Percentiles rank a stretch among this genome's conserved stretches.
phyloP scores from a whole-genome alignment of 1,139 yeast genomes.

The Scheffersomyces insectosa region DNA sequence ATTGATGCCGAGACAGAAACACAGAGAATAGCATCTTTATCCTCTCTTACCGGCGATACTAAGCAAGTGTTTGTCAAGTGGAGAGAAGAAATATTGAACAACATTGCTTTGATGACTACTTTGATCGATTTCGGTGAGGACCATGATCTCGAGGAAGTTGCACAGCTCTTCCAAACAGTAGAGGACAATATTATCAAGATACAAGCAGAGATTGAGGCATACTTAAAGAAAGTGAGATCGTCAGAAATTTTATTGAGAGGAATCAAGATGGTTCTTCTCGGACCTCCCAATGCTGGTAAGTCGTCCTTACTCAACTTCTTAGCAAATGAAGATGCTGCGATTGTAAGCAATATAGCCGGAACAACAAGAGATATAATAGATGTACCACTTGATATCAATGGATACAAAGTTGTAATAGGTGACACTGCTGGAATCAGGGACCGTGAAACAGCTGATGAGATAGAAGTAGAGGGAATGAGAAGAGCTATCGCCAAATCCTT shows the following conservation, averaged over 20 bases:
- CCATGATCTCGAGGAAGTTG: slow-evolving; percentile 71
- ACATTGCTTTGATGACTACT: slow-evolving; percentile 79
- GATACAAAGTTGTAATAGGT: slow-evolving; percentile 79
- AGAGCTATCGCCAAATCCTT: slow-evolving; percentile 64
- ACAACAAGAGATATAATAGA: slow-evolving; percentile 91
- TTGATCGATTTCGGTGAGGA: slow-evolving; percentile 96
- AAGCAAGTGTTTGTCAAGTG: slow-evolving; percentile 57
- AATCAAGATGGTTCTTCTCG: slow-evolving; percentile 69
- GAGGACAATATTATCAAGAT: slow-evolving; percentile 41
- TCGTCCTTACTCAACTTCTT: slow-evolving; percentile 77
- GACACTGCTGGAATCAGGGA: slow-evolving; percentile 93
- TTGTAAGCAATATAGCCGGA: slow-evolving; percentile 90
- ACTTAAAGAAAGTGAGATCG: slow-evolving; percentile 52
- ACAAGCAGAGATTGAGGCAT: slow-evolving; percentile 45
- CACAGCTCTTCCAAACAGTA: slow-evolving; percentile 51
- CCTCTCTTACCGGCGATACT: slow-evolving; percentile 71
- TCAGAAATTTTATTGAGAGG: slow-evolving; percentile 75
- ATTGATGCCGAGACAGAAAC: slow-evolving; percentile 94
- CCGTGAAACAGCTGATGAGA: slow-evolving; percentile 46
- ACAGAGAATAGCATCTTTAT: slow-evolving; percentile 74
- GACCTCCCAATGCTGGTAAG: slow-evolving; percentile 97
- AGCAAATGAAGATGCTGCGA: slow-evolving; percentile 82
- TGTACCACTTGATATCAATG: slow-evolving; percentile 76
- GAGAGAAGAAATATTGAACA: slow-evolving; percentile 65
- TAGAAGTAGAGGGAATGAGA: slow-evolving; percentile 82